These are phyloP conservation scores for Lolium perenne DNA, from an alignment of 176 grass and related monocot genomes.

Conservation along the genomic window DNA sequence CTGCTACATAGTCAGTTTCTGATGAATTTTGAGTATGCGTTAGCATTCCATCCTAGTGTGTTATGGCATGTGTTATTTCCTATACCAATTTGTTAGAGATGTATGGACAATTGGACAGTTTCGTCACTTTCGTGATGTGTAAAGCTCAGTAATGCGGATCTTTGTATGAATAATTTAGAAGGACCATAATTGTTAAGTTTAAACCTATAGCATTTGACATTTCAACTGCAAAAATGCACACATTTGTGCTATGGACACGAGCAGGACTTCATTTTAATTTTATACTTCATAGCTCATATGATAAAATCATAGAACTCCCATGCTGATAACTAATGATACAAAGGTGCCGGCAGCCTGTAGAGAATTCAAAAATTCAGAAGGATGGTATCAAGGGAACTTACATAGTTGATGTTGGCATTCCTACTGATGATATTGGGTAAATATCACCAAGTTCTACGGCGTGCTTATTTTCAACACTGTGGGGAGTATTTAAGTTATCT, in stretches of 20 bases:
- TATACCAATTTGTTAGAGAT: too few relatives aligned
- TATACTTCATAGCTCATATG: neutral
- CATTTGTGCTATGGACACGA: neutral
- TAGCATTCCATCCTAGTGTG: too few relatives aligned
- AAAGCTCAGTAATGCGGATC: too few relatives aligned
- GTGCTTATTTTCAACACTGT: constrained; percentile 94
- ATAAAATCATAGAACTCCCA: constrained; percentile 33
- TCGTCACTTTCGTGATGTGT: too few relatives aligned
- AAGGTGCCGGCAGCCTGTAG: constrained; percentile 84
- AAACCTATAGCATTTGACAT: neutral
- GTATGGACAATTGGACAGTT: too few relatives aligned
- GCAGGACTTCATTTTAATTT: neutral
- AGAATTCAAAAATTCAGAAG: constrained; percentile 49
- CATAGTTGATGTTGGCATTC: constrained; percentile 79
- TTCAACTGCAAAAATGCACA: neutral
- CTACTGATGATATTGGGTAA: constrained; percentile 57
- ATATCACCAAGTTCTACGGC: constrained; percentile 84
- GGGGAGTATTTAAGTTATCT: constrained; percentile 53
- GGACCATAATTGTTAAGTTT: neutral
- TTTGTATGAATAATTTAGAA: neutral
- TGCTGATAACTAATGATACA: constrained; percentile 65
- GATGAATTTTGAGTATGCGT: too few relatives aligned
- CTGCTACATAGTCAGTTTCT: too few relatives aligned
- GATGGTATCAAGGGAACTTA: constrained; percentile 67
- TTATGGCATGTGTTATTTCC: too few relatives aligned